Evolutionary conservation across 1,139 yeast species (phyloP).

Genomic region (Ashbya aceris): DNA sequence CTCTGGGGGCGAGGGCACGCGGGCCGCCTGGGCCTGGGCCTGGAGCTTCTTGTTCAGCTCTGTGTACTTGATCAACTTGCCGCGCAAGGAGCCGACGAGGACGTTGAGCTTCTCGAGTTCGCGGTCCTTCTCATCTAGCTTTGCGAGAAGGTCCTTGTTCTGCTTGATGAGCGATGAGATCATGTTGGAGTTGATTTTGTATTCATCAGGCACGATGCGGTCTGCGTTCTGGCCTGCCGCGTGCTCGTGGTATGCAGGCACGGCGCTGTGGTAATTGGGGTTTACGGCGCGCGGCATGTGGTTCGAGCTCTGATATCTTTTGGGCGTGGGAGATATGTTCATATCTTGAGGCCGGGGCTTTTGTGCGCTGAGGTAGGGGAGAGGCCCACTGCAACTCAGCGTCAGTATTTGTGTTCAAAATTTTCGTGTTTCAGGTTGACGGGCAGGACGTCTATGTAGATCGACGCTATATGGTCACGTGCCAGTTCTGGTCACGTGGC

Average conservation of each 20-base stretch:
- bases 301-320: constrained; percentile 13
- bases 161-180: constrained; percentile 20
- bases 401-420: constrained; percentile 5
- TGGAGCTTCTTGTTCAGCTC: constrained; percentile 19
- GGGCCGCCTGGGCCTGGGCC: constrained; percentile 5
- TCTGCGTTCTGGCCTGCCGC: constrained; percentile 7
- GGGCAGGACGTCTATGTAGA: not conserved
- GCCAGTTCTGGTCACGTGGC: not conserved
- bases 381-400: too few relatives aligned
- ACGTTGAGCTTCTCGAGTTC: constrained; percentile 21
- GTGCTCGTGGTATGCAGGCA: not conserved
- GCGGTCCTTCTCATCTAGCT: constrained; percentile 18
- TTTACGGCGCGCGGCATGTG: constrained; percentile 4
- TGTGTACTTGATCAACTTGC: constrained; percentile 22
- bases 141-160: constrained; percentile 18
- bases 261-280: constrained; percentile 1
- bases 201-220: constrained; percentile 21
- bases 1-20: not conserved
- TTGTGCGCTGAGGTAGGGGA: not conserved
- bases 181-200: constrained; percentile 20
- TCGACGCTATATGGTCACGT: constrained; percentile 3
- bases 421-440: constrained; percentile 4
- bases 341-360: constrained; percentile 5
- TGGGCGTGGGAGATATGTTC: constrained; percentile 21
- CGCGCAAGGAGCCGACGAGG: constrained; percentile 20